Evolutionary conservation across 176 grass and related monocot species (phyloP).

Genomic region (Miscanthus lutarioriparius): DNA sequence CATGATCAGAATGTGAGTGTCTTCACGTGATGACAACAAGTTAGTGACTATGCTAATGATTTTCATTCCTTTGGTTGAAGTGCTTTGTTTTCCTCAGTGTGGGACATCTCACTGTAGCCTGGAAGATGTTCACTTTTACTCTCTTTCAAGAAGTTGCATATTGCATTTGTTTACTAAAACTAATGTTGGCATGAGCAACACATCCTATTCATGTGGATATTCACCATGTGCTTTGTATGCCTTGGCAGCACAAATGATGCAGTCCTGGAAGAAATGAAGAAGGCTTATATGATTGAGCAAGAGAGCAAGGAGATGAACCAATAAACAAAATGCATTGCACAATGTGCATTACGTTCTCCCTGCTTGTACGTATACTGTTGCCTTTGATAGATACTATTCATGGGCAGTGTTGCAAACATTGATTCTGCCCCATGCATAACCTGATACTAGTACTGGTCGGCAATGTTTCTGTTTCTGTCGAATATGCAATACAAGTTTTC

Average conservation of each 20-base stretch:
- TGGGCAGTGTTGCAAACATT: constrained; percentile 21
- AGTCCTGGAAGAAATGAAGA: constrained; percentile 97
- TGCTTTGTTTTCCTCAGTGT: constrained; percentile 5
- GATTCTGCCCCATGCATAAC: constrained; percentile 28
- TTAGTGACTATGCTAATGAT: neutral
- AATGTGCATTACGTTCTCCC: neutral
- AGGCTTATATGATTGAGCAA: constrained; percentile 69
- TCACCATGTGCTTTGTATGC: constrained; percentile 23
- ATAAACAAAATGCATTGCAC: neutral
- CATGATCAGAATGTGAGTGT: neutral
- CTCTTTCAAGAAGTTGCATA: neutral
- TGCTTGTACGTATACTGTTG: constrained; percentile 35
- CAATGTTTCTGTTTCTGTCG: neutral
- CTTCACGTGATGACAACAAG: neutral
- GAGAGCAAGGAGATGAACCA: constrained; percentile 58
- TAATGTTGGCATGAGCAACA: neutral
- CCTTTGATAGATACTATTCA: constrained; percentile 25
- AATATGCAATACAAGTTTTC: neutral
- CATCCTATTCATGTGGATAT: neutral
- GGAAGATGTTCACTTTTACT: neutral
- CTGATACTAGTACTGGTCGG: neutral
- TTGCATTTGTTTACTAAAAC: constrained; percentile 12
- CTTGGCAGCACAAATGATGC: constrained; percentile 83
- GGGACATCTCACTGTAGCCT: neutral
- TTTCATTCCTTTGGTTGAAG: neutral